Base-by-base conservation (phyloP, 441 rosid genomes). In the Gossypium schwendimanii region DNA sequence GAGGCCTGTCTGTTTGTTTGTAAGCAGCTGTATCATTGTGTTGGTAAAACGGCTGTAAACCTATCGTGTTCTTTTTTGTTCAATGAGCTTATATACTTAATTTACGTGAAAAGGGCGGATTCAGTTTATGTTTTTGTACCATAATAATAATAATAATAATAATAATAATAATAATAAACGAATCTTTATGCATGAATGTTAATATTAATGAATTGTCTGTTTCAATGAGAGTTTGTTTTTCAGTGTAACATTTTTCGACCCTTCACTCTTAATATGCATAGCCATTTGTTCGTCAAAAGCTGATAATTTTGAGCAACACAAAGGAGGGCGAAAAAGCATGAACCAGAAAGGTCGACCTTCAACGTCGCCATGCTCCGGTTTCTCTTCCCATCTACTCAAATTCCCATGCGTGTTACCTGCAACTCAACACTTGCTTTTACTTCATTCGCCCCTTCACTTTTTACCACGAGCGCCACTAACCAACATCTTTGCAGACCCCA, bases 321-420 rank as follows among this genome's bases (percentile, higher is more conserved):
- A 4, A 54, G 58, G 61, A 14, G 75, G 71, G 66, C 61, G 67
- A 54, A 63, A 66, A 45, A n/a, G 63, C 58, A 68, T 14, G 66
- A 73, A 4, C 4, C 50, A 1, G 39, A 24, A 4, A 3, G 12
- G 21, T 15, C 53, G 65, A 18, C 28, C n/a, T 36, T 31, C 49
- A 1, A 3, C 31, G 36, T 50, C 12, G 45, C 33, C 61, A 81
- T 81, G 83, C 69, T 79, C 61, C 80, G 81, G 17, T 28, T 73
- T 44, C 71, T 68, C 73, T 61, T 76, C 33, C 7, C 23, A n/a
- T 72, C 66, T 53, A 74, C 67, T 39, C 62, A 33, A 68, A 76
- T 5, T 45, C 26, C 6, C 8, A 36, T 17, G 55, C 53, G 49
- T 39, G 50, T 54, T 36, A 12, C 73, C 49, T 31, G 9, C 62